Base-by-base conservation (phyloP, 257 asterid species). In the Osmanthus fragrans region DNA sequence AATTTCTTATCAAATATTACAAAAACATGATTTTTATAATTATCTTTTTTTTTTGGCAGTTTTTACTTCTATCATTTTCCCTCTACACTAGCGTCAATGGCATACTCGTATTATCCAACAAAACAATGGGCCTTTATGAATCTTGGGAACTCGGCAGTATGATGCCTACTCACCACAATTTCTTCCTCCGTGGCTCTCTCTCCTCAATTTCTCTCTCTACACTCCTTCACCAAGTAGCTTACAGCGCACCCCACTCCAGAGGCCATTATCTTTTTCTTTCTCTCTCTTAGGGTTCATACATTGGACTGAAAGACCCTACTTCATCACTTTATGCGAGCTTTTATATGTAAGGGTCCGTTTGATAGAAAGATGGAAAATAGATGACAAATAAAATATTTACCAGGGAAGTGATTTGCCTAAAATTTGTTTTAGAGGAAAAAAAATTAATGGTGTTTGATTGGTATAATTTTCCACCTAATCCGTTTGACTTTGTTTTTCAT, bases 161-260 rank as follows among this genome's bases (percentile, higher is more conserved):
- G 33, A 33, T 39, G 79, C 72, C 56, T 30, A 70, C 81, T 68
- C 12, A 13, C 67, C 83, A 54, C 29, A 25, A 77, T 10, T 77
- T 81, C 80, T 82, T 79, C 78, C 68, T 63, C 54, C 80, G 40
- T 21, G 23, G 9, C 73, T 9, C 25, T 34, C 80, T 36, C 74
- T 30, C n/a, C n/a, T n/a, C 40, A 36, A 1, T 1, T 36, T 7
- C 51, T 32, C 29, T 32, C 64, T 47, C 79, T 67, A 72, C 74
- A 86, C 86, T 84, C 76, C 91, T 88, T 87, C 82, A 69, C 90
- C 80, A 83, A 77, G 86, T 84, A 72, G 89, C 93, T 87, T 42
- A 42, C 51, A 11, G 51, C 51, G 1, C 30, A 68, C 45, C n/a
- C n/a, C n/a, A n/a, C n/a, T n/a, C n/a, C n/a, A n/a, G n/a, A n/a